phyloP scores from a whole-genome alignment of 169 alveolate species.

The Eimeria sp. region DNA sequence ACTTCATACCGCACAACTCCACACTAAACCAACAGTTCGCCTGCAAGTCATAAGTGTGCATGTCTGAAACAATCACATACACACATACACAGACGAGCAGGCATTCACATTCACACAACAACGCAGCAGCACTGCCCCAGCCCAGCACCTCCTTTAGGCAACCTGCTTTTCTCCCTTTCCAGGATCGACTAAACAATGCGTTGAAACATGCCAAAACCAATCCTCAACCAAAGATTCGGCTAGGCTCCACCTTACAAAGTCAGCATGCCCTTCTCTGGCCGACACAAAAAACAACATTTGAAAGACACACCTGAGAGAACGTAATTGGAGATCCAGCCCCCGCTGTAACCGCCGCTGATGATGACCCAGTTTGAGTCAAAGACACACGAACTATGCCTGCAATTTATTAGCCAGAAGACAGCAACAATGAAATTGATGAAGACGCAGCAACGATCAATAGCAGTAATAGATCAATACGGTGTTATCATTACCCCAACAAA shows the following conservation, averaged over 20 bases:
- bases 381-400: conserved; percentile 75
- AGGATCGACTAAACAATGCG: not conserved
- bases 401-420: not conserved
- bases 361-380: conserved; percentile 75
- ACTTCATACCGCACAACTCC: conserved; percentile 41
- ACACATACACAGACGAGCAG: not conserved
- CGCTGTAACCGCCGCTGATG: conserved; percentile 74
- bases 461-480: not conserved
- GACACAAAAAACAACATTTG: not conserved
- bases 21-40: conserved; percentile 78
- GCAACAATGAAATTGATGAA: not conserved
- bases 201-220: not conserved
- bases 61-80: conserved; percentile 32
- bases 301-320: conserved; percentile 60
- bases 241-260: not conserved
- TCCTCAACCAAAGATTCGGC: not conserved
- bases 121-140: not conserved
- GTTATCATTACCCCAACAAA: not conserved
- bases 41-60: conserved; percentile 79
- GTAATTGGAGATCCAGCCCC: conserved; percentile 69
- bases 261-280: not conserved
- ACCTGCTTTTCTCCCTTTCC: not conserved
- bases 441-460: not conserved
- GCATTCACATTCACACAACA: not conserved
- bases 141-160: not conserved